Evolutionary conservation across 2,329 filamentous ascomycete species (phyloP), one percentile per base, ranked within the genome.

Genomic region (Escovopsis sp.): DNA sequence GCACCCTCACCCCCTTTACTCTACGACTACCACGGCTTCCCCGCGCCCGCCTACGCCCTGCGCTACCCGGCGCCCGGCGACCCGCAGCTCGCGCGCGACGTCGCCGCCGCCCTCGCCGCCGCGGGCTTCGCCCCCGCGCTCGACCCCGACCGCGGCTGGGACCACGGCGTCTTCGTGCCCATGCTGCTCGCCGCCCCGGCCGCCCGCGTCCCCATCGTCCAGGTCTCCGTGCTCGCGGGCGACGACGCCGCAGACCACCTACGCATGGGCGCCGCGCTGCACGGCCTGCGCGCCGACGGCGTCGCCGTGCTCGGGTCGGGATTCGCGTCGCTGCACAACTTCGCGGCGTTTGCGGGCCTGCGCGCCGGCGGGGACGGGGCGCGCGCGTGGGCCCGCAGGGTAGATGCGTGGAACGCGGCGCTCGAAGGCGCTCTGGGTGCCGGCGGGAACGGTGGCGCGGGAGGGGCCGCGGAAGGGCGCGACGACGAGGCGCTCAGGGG

Each of bases 11-110:
- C 70, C 43, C 51, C 59, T 2, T 58, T 80, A 4, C 56, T 66
- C 39, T 80, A 75, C 53, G 74, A 80, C 53, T 80, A 78, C 58
- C 67, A 66, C 50, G 72, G 72, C 15, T 78, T 79, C 51, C 75
- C 75, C 0, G 53, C 61, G 9, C 73, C 73, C 55, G 53, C 68
- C 0, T 80, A 79, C 53, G 46, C 61, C 15, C 58, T 77, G 48
- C 68, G 68, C 50, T 77, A 80, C 50, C 63, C 70, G 4, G 75
- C 75, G 3, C 64, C 69, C 0, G 75, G 75, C 1, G 67, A 67
- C 26, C 72, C 73, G 1, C 66, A 65, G 32, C 54, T 79, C 4
- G 75, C 75, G 0, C 56, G 53, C 2, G 60, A 70, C 45, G 59
- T 77, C 23, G 62, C 61, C 10, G 57, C 60, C n/a, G 62, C 64